These are phyloP conservation scores for Amanita rimosa DNA, from an alignment of 768 basidiomycete genomes.

Conservation along the genomic window DNA sequence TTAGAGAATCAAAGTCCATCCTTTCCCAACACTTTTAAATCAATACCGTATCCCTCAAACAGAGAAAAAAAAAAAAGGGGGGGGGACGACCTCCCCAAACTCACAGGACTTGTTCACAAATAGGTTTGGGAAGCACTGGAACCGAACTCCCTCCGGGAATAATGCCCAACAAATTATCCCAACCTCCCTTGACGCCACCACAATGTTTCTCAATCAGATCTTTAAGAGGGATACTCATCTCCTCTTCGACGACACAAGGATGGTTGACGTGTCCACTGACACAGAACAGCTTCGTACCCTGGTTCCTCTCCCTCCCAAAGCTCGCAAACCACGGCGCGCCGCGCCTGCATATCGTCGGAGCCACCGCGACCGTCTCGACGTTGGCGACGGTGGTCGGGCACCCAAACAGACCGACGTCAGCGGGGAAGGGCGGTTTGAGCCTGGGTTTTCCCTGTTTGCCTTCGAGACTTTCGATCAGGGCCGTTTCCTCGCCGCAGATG, in stretches of 20 bases:
- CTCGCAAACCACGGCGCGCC: slow-evolving; percentile 85
- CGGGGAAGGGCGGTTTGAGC: slow-evolving; percentile 97
- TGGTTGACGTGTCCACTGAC: slow-evolving; percentile 98
- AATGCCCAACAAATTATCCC: slow-evolving; percentile 96
- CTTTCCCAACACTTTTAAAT: no score
- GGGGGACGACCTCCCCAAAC: slow-evolving; percentile 19
- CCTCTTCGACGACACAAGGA: slow-evolving; percentile 95
- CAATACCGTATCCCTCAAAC: no score
- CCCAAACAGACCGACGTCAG: slow-evolving; percentile 95
- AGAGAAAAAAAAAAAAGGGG: no score
- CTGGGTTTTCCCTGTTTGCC: slow-evolving; percentile 98
- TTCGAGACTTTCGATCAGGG: slow-evolving; percentile 92
- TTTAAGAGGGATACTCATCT: slow-evolving; percentile 95
- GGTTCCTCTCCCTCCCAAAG: slow-evolving; percentile 87
- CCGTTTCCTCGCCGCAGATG: slow-evolving; percentile 98
- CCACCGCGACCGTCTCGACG: slow-evolving; percentile 96
- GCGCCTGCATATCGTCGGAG: slow-evolving; percentile 90
- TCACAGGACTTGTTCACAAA: slow-evolving; percentile 81
- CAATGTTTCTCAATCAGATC: slow-evolving; percentile 96
- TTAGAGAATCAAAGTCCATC: slow-evolving; percentile 98
- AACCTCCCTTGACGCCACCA: slow-evolving; percentile 88
- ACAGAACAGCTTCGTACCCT: slow-evolving; percentile 96
- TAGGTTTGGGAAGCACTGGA: slow-evolving; percentile 77
- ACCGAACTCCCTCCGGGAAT: slow-evolving; percentile 94
- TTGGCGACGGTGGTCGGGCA: slow-evolving; percentile 97